Base-by-base conservation (phyloP, 129 eudicot species). In the Gnaphalium uliginosum region DNA sequence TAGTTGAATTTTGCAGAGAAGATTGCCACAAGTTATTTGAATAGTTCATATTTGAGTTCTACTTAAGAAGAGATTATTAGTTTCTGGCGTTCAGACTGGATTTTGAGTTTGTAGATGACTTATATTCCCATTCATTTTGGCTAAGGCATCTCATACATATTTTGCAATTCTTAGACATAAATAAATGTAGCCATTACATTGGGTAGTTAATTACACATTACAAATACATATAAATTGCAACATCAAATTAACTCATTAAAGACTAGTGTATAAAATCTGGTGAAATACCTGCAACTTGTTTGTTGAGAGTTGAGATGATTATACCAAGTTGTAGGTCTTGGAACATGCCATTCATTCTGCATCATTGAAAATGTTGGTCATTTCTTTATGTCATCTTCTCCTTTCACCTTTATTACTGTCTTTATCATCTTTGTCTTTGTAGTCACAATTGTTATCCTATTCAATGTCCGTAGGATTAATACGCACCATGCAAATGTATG, bases 41-140 rank as follows among this genome's bases (percentile, higher is more conserved):
- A 58, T 43, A 13, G 69, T 68, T 37, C 26, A 48, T 57, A 78
- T 62, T 41, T 22, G 78, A 72, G 78, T 39, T 72, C 57, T 50
- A 72, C 19, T 51, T 79, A 46, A 32, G 76, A 70, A 48, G 71
- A 70, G 76, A 33, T 66, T 26, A 43, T n/a, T 62, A 26, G 21
- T 73, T 48, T 62, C 35, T 64, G 78, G 71, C 23, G 2, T 63
- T 50, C 61, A 69, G 30, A 69, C 59, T 41, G 76, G 64, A 69
- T 70, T 78, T 60, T 46, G 65, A 48, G 19, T 66, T 22, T 33
- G 58, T 43, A 76, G 66, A 76, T 37, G 71, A 61, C 66, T 25
- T 41, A 58, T 46, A 39, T 78, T 69, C 69, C 64, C 70, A 32
- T 70, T 6, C 57, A 21, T 6, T 65, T 68, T 56, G 62, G 56